Evolutionary conservation across 2,329 filamentous ascomycete species (phyloP).

Genomic region (Eutypa lata): DNA sequence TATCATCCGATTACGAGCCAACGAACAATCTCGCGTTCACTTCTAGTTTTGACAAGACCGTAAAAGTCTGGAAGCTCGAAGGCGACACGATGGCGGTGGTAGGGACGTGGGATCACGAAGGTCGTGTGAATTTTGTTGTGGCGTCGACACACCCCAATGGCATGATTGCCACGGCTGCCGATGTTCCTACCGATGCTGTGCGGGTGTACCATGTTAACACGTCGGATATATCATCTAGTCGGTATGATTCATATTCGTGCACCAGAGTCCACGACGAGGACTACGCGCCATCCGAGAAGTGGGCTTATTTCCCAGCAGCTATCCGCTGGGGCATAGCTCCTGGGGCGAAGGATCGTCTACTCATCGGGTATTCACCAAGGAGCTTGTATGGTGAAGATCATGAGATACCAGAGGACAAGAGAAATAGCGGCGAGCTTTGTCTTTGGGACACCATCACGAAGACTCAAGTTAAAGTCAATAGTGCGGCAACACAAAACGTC

Average conservation of each 20-base stretch:
- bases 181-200: conserved; percentile 51
- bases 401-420: conserved; percentile 57
- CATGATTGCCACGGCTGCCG: conserved; percentile 57
- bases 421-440: conserved; percentile 57
- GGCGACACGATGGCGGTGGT: conserved; percentile 40
- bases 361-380: conserved; percentile 62
- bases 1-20: conserved; percentile 55
- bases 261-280: conserved; percentile 29
- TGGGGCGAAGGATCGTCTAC: conserved; percentile 47
- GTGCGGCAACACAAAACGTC: conserved; percentile 55
- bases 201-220: conserved; percentile 50
- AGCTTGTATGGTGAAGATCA: conserved; percentile 49
- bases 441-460: conserved; percentile 52
- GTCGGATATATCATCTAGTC: conserved; percentile 5
- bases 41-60: conserved; percentile 59
- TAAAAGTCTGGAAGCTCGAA: conserved; percentile 55
- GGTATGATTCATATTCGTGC: conserved; percentile 28
- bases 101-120: conserved; percentile 54
- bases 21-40: conserved; percentile 49
- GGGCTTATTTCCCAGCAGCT: conserved; percentile 62
- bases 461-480: conserved; percentile 44
- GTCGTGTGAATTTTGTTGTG: conserved; percentile 61
- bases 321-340: conserved; percentile 57
- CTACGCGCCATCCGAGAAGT: conserved; percentile 41
- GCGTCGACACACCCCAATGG: conserved; percentile 45